Evolutionary conservation across 129 eudicot genomes (phyloP).

Genomic region (Pittosporum tobira): DNA sequence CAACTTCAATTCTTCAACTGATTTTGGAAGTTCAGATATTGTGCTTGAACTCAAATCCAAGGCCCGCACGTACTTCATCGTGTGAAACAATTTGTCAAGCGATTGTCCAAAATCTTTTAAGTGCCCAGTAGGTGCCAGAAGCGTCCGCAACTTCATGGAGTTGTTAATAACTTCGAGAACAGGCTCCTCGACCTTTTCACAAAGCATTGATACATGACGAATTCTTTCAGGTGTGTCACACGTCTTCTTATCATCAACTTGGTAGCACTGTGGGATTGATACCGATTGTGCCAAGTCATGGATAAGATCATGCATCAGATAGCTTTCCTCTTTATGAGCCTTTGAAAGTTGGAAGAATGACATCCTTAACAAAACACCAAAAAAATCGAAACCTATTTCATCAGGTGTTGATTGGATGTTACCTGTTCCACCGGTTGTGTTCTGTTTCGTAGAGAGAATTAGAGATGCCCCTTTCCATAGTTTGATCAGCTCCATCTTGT

Average conservation of each 20-base stretch:
- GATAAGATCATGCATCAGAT: constrained; percentile 20
- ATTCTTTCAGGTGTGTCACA: neutral
- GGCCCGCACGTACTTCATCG: neutral
- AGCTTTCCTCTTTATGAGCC: neutral
- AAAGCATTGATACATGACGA: constrained; percentile 6
- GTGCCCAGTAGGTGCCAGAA: neutral
- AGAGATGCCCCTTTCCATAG: constrained; percentile 20
- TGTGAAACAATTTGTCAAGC: constrained; percentile 1
- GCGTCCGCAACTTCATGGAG: constrained; percentile 4
- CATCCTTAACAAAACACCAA: constrained; percentile 4
- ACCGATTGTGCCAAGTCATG: constrained; percentile 19
- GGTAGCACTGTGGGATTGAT: neutral
- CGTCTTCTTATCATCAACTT: neutral
- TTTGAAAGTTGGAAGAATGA: constrained; percentile 9
- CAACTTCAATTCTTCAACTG: constrained; percentile 9
- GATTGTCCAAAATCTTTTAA: neutral
- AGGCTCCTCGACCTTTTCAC: neutral
- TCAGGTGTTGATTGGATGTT: neutral
- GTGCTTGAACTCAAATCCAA: constrained; percentile 1
- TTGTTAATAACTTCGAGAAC: neutral
- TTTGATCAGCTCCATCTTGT: constrained; percentile 6
- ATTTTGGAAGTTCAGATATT: constrained; percentile 3
- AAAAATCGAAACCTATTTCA: constrained; percentile 5
- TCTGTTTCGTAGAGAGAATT: neutral
- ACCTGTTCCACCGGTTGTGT: no score